These are phyloP conservation scores for Nemania diffusa DNA, from an alignment of 2,329 filamentous ascomycete species.

Conservation along the genomic window DNA sequence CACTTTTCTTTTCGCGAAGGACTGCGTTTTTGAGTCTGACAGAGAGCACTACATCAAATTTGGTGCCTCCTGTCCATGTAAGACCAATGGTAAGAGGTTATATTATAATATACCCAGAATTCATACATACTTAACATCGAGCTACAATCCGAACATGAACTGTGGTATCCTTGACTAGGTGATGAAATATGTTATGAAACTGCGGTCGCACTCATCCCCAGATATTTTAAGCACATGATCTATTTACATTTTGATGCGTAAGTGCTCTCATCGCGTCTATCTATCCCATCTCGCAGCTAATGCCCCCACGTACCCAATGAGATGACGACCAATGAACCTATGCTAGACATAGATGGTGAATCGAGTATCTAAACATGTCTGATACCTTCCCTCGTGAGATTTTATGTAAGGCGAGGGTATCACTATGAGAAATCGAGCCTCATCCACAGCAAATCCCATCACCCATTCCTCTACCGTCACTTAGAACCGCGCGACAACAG, in stretches of 20 bases:
- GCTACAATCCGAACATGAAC: background rate
- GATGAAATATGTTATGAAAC: no score
- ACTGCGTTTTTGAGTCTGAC: background rate
- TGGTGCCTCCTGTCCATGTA: background rate
- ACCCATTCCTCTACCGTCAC: background rate
- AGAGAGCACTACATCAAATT: background rate
- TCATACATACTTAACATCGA: background rate
- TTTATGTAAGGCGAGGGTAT: no score
- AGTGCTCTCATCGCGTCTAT: background rate
- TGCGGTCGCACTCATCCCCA: no score
- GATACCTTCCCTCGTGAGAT: no score
- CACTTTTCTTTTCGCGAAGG: background rate
- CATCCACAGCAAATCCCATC: no score
- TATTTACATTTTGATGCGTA: background rate
- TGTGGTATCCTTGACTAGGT: background rate
- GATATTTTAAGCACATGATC: background rate
- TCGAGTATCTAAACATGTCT: no score
- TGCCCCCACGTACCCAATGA: background rate
- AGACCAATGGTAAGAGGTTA: background rate
- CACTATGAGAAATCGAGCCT: no score
- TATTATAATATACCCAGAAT: constrained; percentile 13
- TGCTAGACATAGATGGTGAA: no score
- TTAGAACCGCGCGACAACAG: constrained; percentile 50
- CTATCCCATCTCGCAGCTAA: constrained; percentile 1
- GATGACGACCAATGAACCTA: background rate